A percentile compares a stretch with the other conserved stretches of the same genome.
Conservation (phyloP, 2,329 filamentous ascomycete genomes). For the Furcasterigmium furcatum region DNA sequence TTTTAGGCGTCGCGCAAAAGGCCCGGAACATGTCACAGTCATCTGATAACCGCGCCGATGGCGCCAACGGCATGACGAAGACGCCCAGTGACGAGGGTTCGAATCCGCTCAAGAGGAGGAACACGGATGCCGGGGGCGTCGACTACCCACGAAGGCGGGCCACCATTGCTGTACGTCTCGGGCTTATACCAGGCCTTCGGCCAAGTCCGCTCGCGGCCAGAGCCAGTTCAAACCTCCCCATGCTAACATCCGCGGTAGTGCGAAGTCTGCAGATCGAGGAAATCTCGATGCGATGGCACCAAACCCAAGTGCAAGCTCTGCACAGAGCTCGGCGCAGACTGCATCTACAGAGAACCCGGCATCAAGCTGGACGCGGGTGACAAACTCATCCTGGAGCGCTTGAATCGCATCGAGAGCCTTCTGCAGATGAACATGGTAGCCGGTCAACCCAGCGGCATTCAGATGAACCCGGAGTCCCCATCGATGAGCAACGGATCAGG, state of each 20-base stretch:
- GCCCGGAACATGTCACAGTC: slow-evolving; percentile 53
- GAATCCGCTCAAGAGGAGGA: slow-evolving; percentile 59
- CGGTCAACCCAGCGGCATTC: slow-evolving; percentile 39
- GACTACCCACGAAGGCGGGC: slow-evolving; percentile 64
- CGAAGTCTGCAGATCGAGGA: slow-evolving; percentile 77
- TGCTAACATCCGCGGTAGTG: slow-evolving; percentile 47
- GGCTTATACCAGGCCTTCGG: too few species aligned
- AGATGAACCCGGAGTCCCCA: slow-evolving; percentile 54
- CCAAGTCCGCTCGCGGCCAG: slow-evolving; percentile 5
- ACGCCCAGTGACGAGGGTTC: slow-evolving; percentile 46
- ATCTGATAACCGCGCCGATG: slow-evolving; percentile 43
- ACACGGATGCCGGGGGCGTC: slow-evolving; percentile 52
- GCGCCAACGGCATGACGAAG: slow-evolving; percentile 42
- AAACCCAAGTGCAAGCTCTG: slow-evolving; percentile 84
- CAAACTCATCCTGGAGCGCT: slow-evolving; percentile 77
- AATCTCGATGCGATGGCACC: slow-evolving; percentile 75
- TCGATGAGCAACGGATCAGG: slow-evolving; percentile 62
- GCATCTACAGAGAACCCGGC: slow-evolving; percentile 79
- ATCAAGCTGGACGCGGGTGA: slow-evolving; percentile 86
- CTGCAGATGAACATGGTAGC: slow-evolving; percentile 66
- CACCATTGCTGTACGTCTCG: slow-evolving; percentile 58
- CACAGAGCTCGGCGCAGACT: slow-evolving; percentile 77
- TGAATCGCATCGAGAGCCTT: slow-evolving; percentile 73
- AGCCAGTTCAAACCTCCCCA: slow-evolving; percentile 4
- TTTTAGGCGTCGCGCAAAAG: slow-evolving; percentile 50